Percentiles rank a stretch among this genome's conserved stretches.
phyloP scores from a whole-genome alignment of 164 flowering plant genomes.

The Annona squamosa region DNA sequence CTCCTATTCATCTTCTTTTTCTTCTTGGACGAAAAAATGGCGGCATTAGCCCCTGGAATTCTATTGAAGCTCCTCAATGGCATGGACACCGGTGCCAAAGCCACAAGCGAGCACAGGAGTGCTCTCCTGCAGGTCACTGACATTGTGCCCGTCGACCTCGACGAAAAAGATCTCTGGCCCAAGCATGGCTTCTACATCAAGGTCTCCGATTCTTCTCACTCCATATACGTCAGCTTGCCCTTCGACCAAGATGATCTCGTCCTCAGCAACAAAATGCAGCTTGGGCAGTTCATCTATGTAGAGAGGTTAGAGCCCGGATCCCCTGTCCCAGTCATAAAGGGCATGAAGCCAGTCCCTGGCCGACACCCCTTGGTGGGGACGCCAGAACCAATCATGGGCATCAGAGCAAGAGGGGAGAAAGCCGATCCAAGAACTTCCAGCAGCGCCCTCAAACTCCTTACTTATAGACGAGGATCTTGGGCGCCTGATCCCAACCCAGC shows the following conservation, averaged over 20 bases:
- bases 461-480: constrained; percentile 75
- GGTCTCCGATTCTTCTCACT: constrained; percentile 90
- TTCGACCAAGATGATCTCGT: constrained; percentile 87
- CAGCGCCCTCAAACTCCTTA: constrained; percentile 13
- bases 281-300: constrained; percentile 88
- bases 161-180: constrained; percentile 80
- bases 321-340: constrained; percentile 74
- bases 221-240: constrained; percentile 72
- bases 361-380: constrained; percentile 88
- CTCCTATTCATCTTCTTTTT: neutral
- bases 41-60: constrained; percentile 75
- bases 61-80: constrained; percentile 74
- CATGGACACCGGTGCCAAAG: constrained; percentile 62
- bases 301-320: constrained; percentile 84
- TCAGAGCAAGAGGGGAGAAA: constrained; percentile 48
- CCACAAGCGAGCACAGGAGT: constrained; percentile 79
- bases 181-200: constrained; percentile 84
- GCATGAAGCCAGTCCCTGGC: constrained; percentile 79
- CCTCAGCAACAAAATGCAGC: constrained; percentile 82
- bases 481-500: constrained; percentile 28
- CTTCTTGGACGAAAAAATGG: constrained; percentile 36
- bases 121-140: constrained; percentile 89
- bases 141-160: constrained; percentile 90
- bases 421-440: neutral
- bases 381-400: constrained; percentile 76